Evolutionary conservation across 2,329 filamentous ascomycete species (phyloP).

Genomic region (Aspergillus hortae): DNA sequence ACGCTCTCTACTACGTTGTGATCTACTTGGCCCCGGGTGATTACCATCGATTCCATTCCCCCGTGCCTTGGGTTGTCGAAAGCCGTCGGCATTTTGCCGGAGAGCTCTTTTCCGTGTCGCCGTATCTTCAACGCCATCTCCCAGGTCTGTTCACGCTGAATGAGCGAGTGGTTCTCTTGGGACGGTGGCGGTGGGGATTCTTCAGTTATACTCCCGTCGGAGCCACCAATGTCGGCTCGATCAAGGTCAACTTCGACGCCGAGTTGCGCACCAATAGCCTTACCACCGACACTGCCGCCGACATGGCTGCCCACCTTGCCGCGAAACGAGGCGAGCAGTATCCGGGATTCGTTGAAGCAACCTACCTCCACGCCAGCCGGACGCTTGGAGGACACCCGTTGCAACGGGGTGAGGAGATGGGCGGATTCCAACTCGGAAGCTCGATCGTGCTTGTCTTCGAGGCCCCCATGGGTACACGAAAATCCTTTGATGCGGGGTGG

Average conservation of each 20-base stretch:
- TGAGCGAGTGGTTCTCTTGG: slow-evolving; percentile 88
- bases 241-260: slow-evolving; percentile 93
- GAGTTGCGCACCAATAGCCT: slow-evolving; percentile 91
- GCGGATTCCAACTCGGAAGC: slow-evolving; percentile 92
- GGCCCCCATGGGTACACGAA: slow-evolving; percentile 65
- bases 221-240: slow-evolving; percentile 94
- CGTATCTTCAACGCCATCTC: slow-evolving; percentile 87
- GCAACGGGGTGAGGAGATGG: slow-evolving; percentile 91
- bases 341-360: slow-evolving; percentile 88
- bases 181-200: slow-evolving; percentile 95
- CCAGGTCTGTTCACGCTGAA: slow-evolving; percentile 96
- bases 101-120: slow-evolving; percentile 90
- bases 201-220: slow-evolving; percentile 95
- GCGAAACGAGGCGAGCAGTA: slow-evolving; percentile 73
- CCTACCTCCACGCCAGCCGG: slow-evolving; percentile 72
- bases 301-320: slow-evolving; percentile 78
- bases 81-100: slow-evolving; percentile 94
- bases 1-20: slow-evolving; percentile 84
- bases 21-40: slow-evolving; percentile 96
- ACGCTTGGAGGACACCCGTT: slow-evolving; percentile 81
- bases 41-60: slow-evolving; percentile 97
- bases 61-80: slow-evolving; percentile 91
- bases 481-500: slow-evolving; percentile 60
- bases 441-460: slow-evolving; percentile 96
- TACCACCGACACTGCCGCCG: slow-evolving; percentile 86